Percentiles rank a stretch among this genome's conserved stretches.
phyloP scores from a whole-genome alignment of 495 filamentous ascomycete species.

The Aspergillus leporis region DNA sequence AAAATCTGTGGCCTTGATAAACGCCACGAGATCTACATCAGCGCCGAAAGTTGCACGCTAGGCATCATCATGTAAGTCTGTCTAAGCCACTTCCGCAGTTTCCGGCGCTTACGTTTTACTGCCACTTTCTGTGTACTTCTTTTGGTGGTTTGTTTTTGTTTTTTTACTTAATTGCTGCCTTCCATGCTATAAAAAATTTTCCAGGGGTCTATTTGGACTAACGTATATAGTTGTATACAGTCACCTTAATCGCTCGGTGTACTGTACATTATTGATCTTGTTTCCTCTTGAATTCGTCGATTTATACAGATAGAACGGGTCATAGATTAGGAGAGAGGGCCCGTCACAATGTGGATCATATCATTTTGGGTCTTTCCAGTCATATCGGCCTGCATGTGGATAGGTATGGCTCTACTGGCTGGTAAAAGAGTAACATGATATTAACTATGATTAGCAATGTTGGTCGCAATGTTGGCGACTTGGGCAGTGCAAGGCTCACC shows the following conservation, averaged over 20 bases:
- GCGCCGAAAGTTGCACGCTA: not conserved
- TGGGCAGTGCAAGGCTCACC: conserved; percentile 66
- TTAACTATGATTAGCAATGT: conserved; percentile 48
- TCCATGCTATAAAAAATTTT: not conserved
- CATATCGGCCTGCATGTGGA: conserved; percentile 77
- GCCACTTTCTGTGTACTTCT: not conserved
- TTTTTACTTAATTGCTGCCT: not conserved
- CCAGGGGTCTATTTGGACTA: not conserved
- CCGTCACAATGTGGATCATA: conserved; percentile 47
- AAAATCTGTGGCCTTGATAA: not conserved
- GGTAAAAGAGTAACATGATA: conserved; percentile 15
- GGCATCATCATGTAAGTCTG: conserved; percentile 5
- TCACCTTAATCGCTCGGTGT: not conserved
- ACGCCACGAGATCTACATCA: not conserved
- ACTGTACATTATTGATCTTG: conserved; percentile 13
- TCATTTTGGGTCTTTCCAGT: conserved; percentile 77
- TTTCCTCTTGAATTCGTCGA: not conserved
- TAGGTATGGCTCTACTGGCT: conserved; percentile 48
- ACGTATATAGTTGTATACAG: not conserved
- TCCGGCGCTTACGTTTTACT: conserved; percentile 7
- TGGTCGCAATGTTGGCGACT: conserved; percentile 65
- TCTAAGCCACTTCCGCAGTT: conserved; percentile 22
- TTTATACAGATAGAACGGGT: not conserved
- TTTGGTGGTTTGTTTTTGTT: not conserved
- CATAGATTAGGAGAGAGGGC: not conserved